Percentiles rank a stretch among this genome's conserved stretches.
Conservation (phyloP, 805 yeast genomes). For the Metschnikowia lachancei region DNA sequence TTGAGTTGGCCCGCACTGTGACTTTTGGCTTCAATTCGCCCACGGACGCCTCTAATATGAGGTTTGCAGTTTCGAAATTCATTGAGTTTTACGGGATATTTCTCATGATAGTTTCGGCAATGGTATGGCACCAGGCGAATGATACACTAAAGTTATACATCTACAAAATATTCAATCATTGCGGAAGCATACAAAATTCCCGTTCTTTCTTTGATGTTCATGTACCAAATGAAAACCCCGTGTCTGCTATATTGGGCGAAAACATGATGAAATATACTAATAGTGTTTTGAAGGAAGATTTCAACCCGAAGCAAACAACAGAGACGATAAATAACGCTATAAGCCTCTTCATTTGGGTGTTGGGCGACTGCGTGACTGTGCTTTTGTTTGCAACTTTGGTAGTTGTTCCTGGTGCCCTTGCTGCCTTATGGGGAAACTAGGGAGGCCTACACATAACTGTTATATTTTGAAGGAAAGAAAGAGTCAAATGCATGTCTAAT, state of each 20-base stretch:
- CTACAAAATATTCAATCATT: constrained; percentile 12
- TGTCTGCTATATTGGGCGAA: constrained; percentile 10
- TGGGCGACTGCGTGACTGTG: constrained; percentile 11
- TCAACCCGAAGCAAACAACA: neutral
- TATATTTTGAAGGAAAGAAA: no score
- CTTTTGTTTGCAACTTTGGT: constrained; percentile 15
- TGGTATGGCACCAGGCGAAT: constrained; percentile 9
- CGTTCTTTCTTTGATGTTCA: constrained; percentile 6
- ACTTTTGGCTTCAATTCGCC: constrained; percentile 1
- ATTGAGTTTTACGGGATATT: constrained; percentile 12
- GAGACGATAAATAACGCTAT: constrained; percentile 2
- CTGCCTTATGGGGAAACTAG: neutral
- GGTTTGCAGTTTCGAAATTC: constrained; percentile 11
- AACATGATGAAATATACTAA: constrained; percentile 15
- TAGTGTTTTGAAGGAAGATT: constrained; percentile 1
- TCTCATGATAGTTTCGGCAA: constrained; percentile 6
- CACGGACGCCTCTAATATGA: neutral
- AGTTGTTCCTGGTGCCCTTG: constrained; percentile 13
- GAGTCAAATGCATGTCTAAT: neutral
- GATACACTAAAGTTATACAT: constrained; percentile 15
- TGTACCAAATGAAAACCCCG: constrained; percentile 9
- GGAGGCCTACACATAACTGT: neutral
- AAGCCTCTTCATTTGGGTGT: constrained; percentile 2
- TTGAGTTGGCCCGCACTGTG: constrained; percentile 8
- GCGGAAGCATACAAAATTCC: constrained; percentile 3